Percentiles rank a stretch among this genome's conserved stretches.
Conservation (phyloP, 495 filamentous ascomycete species). For the Jackrogersella minutella region DNA sequence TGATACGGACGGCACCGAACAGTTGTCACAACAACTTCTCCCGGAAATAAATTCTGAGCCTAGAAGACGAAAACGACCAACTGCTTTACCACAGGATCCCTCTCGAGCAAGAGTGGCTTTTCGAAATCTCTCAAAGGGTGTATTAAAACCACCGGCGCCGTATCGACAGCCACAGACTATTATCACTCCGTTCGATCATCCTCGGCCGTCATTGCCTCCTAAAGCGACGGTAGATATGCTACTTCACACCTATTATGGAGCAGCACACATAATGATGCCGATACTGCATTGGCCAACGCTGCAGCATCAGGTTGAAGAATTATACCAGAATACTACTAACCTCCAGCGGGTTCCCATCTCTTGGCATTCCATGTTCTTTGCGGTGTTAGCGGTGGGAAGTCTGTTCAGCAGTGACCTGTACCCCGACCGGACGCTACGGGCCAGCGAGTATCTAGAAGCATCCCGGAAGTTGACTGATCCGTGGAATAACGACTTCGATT, state of each 20-base stretch:
- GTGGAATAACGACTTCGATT: constrained; percentile 81
- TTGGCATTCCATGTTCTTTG: constrained; percentile 86
- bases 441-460: constrained; percentile 74
- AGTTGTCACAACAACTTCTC: constrained; percentile 71
- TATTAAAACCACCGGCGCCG: constrained; percentile 82
- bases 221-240: constrained; percentile 76
- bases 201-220: constrained; percentile 72
- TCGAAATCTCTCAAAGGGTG: constrained; percentile 74
- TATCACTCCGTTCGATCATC: constrained; percentile 57
- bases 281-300: constrained; percentile 93
- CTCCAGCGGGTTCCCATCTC: constrained; percentile 70
- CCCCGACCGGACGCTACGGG: constrained; percentile 63
- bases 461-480: constrained; percentile 76
- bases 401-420: constrained; percentile 72
- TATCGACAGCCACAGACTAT: constrained; percentile 66
- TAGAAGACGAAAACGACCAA: constrained; percentile 65
- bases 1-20: constrained; percentile 64
- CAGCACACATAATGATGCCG: constrained; percentile 80
- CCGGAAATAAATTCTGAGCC: constrained; percentile 69
- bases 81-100: constrained; percentile 68
- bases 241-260: constrained; percentile 76
- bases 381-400: constrained; percentile 82
- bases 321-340: constrained; percentile 71
- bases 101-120: constrained; percentile 76
- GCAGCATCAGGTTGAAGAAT: constrained; percentile 73